Evolutionary conservation across 2,329 filamentous ascomycete genomes (phyloP).

Genomic region (Xylariaceae sp.): DNA sequence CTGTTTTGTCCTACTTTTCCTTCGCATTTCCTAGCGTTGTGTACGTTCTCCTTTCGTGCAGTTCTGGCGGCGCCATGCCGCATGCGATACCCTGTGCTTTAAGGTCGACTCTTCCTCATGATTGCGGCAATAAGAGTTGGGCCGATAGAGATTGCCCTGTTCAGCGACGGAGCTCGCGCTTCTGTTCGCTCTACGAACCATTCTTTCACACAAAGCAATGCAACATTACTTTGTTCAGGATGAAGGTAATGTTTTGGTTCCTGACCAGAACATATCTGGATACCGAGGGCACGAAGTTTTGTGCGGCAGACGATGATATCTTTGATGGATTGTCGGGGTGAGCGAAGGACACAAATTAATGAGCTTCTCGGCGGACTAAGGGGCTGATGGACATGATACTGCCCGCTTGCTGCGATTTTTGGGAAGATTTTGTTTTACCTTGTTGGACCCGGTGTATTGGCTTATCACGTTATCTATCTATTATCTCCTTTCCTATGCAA

Average conservation of each 20-base stretch:
- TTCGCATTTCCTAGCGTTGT: constrained; percentile 20
- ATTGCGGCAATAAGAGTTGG: constrained; percentile 32
- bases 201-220: constrained; percentile 12
- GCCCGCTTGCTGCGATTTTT: background rate
- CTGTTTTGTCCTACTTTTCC: constrained; percentile 18
- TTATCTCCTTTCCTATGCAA: background rate
- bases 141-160: constrained; percentile 32
- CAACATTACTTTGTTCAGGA: constrained; percentile 15
- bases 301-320: background rate
- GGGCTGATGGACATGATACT: background rate
- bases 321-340: background rate
- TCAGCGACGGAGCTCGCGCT: constrained; percentile 36
- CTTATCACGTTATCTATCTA: background rate
- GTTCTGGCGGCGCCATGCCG: constrained; percentile 32
- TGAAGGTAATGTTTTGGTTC: constrained; percentile 1
- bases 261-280: background rate
- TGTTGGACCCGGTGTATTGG: background rate
- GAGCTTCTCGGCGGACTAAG: background rate
- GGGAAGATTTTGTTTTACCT: background rate
- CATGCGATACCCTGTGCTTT: constrained; percentile 33
- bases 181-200: constrained; percentile 30
- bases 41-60: constrained; percentile 31
- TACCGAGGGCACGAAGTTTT: background rate
- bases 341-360: background rate
- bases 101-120: constrained; percentile 31